Base-by-base conservation (phyloP, 177 flowering plant species). In the Vitis hybrid region DNA sequence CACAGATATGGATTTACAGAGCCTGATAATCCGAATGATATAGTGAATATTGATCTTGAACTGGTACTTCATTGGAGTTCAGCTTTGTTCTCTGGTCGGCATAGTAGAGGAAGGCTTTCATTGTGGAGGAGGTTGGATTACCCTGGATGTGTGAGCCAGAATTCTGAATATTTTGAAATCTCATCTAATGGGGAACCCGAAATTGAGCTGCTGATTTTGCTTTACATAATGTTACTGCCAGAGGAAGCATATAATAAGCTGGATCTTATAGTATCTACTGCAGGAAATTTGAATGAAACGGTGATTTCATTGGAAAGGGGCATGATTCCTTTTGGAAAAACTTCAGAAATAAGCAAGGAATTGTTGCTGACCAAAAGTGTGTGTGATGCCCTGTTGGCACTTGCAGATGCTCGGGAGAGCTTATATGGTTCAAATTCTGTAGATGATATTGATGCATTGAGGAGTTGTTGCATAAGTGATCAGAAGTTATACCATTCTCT, bases 1-100 rank as follows among this genome's bases (percentile, higher is more conserved):
- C 99, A 93, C 78, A 88, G 99, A 84, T 95, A 95, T 72, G 99
- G 98, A 75, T 95, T 93, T 76, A 90, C 99, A 5, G 99, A 95
- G 80, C 80, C 78, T 15, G 82, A 91, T 70, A 93, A 95, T 71
- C 85, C 77, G 21, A 91, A 72, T 69, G 89, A 91, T 72, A 89
- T 95, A 29, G 87, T 95, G 53, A 95, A 95, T 59, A 83, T 93
- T 31, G 99, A 93, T 69, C 71, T 91, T 29, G 87, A 85, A 15
- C 66, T 89, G 48, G 91, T 95, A 10, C 62, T 76, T 10, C 68
- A 84, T 18, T 93, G 96, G 93, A 83, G 87, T 71, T 80, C 78
- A 16, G 79, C 87, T 8, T 52, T 76, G 59, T 90, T 83, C 69
- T 81, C 98, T 59, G 26, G 72, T 63, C 92, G 97, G 49, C 76